phyloP scores from a whole-genome alignment of 2,329 filamentous ascomycete genomes.

The Pleomassaria siparia region DNA sequence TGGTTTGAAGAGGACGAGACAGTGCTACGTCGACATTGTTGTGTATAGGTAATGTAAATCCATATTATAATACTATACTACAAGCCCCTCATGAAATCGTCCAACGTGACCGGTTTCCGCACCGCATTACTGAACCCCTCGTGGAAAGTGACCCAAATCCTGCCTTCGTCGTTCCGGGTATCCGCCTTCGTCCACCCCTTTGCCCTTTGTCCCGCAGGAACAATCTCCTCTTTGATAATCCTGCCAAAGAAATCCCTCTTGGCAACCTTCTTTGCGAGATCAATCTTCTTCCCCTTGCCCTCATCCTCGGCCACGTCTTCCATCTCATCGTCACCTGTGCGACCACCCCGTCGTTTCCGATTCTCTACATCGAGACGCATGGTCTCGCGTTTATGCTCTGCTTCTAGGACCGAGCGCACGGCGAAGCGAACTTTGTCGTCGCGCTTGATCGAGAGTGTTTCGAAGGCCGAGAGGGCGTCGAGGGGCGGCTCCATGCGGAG shows the following conservation, averaged over 20 bases:
- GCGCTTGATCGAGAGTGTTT: slow-evolving; percentile 62
- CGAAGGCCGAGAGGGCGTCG: slow-evolving; percentile 76
- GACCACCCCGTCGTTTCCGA: slow-evolving; percentile 56
- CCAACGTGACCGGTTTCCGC: slow-evolving; percentile 78
- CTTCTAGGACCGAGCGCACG: slow-evolving; percentile 88
- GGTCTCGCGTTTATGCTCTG: slow-evolving; percentile 78
- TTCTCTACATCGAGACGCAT: slow-evolving; percentile 66
- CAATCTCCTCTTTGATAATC: slow-evolving; percentile 56
- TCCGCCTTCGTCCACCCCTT: slow-evolving; percentile 39
- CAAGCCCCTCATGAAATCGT: slow-evolving; percentile 72
- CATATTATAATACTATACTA: too few relatives aligned
- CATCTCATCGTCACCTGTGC: slow-evolving; percentile 19
- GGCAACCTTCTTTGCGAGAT: slow-evolving; percentile 43
- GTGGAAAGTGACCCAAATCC: slow-evolving; percentile 85
- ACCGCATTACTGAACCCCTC: slow-evolving; percentile 94
- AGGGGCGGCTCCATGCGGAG: slow-evolving; percentile 93
- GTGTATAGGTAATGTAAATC: too few relatives aligned
- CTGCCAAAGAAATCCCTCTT: slow-evolving; percentile 88
- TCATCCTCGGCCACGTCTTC: slow-evolving; percentile 20
- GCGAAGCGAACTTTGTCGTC: slow-evolving; percentile 83
- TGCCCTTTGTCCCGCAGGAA: slow-evolving; percentile 46
- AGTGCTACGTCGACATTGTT: too few relatives aligned
- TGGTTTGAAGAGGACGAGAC: too few relatives aligned
- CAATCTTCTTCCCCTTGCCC: slow-evolving; percentile 23
- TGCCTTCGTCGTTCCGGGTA: slow-evolving; percentile 50